These are phyloP conservation scores for Huntiella omanensis DNA, from an alignment of 2,329 filamentous ascomycete genomes.

Conservation along the genomic window DNA sequence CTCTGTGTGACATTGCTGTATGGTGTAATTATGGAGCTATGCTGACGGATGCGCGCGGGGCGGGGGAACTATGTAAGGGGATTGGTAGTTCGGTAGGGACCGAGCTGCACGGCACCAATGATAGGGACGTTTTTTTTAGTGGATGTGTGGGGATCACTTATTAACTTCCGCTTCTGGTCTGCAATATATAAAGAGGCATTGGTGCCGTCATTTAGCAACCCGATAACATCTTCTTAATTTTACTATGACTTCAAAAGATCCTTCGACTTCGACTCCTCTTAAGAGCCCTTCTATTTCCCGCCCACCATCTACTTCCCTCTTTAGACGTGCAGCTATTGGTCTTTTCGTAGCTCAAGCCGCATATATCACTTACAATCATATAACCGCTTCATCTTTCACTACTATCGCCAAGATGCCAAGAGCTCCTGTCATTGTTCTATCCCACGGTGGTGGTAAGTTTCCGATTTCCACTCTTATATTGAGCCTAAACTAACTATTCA, in stretches of 20 bases:
- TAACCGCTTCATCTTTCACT: neutral
- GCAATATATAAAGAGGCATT: neutral
- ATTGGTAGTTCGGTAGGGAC: too few relatives aligned
- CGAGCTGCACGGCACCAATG: too few relatives aligned
- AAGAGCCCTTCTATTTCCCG: neutral
- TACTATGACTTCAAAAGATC: too few relatives aligned
- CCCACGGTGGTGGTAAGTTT: slow-evolving; percentile 27
- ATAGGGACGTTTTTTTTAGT: too few relatives aligned
- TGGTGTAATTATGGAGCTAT: too few relatives aligned
- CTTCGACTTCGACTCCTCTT: too few relatives aligned
- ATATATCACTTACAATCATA: slow-evolving; percentile 4
- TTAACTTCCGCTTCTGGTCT: neutral
- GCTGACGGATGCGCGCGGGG: too few relatives aligned
- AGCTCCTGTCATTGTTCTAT: slow-evolving; percentile 27
- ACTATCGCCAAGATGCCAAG: slow-evolving; percentile 19
- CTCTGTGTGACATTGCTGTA: too few relatives aligned
- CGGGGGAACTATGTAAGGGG: too few relatives aligned
- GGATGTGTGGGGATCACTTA: neutral
- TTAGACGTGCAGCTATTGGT: slow-evolving; percentile 10
- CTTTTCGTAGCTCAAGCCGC: slow-evolving; percentile 10
- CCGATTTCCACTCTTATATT: neutral
- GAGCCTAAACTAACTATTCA: neutral
- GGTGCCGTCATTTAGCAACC: neutral
- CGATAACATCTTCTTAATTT: too few relatives aligned
- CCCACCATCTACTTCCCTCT: neutral